Conservation (phyloP, 1,284 basidiomycete species). For the Paramarasmius palmivorus region DNA sequence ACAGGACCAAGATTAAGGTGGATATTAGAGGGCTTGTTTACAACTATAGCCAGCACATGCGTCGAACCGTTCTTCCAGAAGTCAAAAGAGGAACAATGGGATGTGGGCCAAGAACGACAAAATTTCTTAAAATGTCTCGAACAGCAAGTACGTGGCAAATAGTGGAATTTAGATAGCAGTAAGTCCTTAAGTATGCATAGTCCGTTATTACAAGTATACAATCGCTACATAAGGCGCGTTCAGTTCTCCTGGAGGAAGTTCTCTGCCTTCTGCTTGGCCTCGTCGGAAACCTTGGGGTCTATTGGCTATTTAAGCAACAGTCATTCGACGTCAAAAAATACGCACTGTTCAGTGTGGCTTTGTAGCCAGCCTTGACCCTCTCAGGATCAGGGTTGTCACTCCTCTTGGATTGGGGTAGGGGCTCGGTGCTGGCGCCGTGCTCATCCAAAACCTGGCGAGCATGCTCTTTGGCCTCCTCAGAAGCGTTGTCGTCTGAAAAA, state of each 20-base stretch:
- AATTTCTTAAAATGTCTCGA: conserved; percentile 59
- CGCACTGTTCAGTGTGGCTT: background rate
- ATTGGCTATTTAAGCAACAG: background rate
- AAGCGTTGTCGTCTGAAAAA: background rate
- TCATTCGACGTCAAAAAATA: background rate
- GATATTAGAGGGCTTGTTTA: conserved; percentile 83
- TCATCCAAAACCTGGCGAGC: background rate
- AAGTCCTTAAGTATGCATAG: background rate
- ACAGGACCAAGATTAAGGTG: conserved; percentile 83
- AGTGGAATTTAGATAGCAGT: background rate
- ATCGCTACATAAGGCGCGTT: no score
- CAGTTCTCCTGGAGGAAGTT: background rate
- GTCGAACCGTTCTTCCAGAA: conserved; percentile 64
- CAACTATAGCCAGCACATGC: conserved; percentile 66
- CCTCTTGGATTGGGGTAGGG: conserved; percentile 7
- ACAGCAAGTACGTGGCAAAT: conserved; percentile 32
- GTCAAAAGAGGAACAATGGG: conserved; percentile 26
- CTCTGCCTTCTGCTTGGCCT: background rate
- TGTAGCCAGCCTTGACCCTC: background rate
- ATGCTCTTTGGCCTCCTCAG: background rate
- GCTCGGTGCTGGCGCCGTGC: conserved; percentile 1
- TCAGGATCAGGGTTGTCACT: background rate
- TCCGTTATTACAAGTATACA: no score
- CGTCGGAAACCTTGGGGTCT: background rate
- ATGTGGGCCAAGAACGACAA: conserved; percentile 37